Evolutionary conservation across 352 stramenopile species (phyloP), one percentile per base, ranked within the genome.

Genomic region (Thraustotheca clavata): DNA sequence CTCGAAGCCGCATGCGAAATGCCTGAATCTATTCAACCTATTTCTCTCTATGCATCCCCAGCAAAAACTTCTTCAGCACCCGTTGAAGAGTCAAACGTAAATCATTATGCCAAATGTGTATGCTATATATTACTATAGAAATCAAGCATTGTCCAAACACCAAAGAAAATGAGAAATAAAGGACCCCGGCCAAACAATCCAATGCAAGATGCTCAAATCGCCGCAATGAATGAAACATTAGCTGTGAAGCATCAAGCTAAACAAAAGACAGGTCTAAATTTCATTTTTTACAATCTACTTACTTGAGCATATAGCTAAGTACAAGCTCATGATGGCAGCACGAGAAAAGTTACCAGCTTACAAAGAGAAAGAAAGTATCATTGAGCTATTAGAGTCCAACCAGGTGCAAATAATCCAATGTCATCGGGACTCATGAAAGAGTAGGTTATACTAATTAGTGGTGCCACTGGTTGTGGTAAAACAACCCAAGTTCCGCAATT

Each of bases 401-500:
- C 60, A 67, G 31, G 60, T 67, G 18, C 26, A 20, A 34, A 22
- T 36, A 20, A 46, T 46, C 38, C 18, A 55, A 18, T 16, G 18
- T 24, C n/a, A n/a, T n/a, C n/a, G n/a, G 18, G 48, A 20, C n/a
- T 55, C 48, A 54, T 8, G 36, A 80, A 32, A 77, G 73, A 95
- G 54, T 85, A 98, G 57, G 94, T 99, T 9, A 70, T 98, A 22
- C 74, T 99, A 2, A 79, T 99, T 12, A 97, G 88, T n/a, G 96
- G 95, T 27, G 88, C 97, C 27, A 99, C 94, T 8, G 93, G 94
- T 43, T 98, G 89, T 70, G 94, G 94, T 48, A 98, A 98, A 67
- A 97, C 91, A 11, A 98, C 95, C 6, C 95, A 98, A 70, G 93
- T 99, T 27, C 95, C 95, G 35, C 95, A 99, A 71, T 98, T 98